Evolutionary conservation across 2,329 filamentous ascomycete genomes (phyloP).

Genomic region (Podosphaera xanthii): DNA sequence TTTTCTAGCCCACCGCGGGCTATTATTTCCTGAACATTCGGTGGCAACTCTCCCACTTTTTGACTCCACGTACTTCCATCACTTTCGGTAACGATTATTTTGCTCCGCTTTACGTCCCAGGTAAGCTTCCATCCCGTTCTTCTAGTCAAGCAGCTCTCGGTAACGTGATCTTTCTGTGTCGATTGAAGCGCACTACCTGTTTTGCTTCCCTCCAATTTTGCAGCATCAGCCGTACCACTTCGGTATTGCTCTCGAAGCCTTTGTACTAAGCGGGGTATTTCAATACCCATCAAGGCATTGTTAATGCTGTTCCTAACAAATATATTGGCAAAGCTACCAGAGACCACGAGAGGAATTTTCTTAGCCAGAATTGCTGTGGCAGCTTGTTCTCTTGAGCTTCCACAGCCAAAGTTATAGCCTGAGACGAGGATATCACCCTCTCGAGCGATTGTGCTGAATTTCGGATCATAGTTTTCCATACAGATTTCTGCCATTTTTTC

Average conservation of each 20-base stretch:
- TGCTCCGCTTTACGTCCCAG: conserved; percentile 58
- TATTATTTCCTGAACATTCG: conserved; percentile 73
- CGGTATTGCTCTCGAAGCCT: conserved; percentile 30
- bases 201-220: neutral
- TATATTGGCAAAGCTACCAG: conserved; percentile 66
- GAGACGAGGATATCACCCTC: conserved; percentile 61
- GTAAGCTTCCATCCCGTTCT: conserved; percentile 64
- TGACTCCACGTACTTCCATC: conserved; percentile 49
- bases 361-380: conserved; percentile 71
- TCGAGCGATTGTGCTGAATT: conserved; percentile 40
- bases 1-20: conserved; percentile 55
- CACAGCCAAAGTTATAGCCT: conserved; percentile 78
- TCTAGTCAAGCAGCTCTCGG: conserved; percentile 35
- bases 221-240: neutral
- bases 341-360: conserved; percentile 56
- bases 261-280: conserved; percentile 43
- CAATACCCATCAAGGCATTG: conserved; percentile 51
- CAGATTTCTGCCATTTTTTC: conserved; percentile 73
- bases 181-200: neutral
- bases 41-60: conserved; percentile 61
- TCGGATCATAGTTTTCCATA: conserved; percentile 80
- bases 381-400: conserved; percentile 62
- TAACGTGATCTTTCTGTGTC: neutral
- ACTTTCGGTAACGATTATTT: conserved; percentile 48
- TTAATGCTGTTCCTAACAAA: conserved; percentile 62